Base-by-base conservation (phyloP, 2,329 filamentous ascomycete genomes). In the Colletotrichum tanaceti region DNA sequence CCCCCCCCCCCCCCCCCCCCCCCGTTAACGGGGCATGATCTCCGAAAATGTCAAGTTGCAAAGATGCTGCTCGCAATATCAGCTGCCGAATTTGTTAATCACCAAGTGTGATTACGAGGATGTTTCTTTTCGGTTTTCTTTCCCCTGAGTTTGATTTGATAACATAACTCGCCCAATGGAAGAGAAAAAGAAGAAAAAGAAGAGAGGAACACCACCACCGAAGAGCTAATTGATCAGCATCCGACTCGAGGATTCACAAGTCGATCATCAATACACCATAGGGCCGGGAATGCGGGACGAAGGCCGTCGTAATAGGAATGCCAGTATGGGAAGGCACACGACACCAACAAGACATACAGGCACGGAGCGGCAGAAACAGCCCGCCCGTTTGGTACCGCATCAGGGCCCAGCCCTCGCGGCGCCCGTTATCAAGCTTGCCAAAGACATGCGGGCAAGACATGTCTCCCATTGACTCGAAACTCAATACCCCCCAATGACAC, bases 361-460 rank as follows among this genome's bases (percentile, higher is more conserved):
- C 32, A 22, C 11, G 53, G n/a, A 18, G 28, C 20, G 38, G 38
- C 52, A 24, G 28, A 55, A 22, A 24, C 53, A 55, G 52, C 52
- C 22, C 13, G 13, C 35, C 4, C 16, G 11, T 24, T n/a, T 52
- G 28, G 49, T 10, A 52, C 16, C 5, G 24, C n/a, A 20, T 4
- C 18, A 52, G 35, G 49, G n/a, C 2, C 11, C 10, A 13, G 18
- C 50, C 38, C 11, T 22, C 11, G n/a, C 20, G 11, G n/a, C 28
- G 32, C 50, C n/a, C 50, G 32, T 20, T 7, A 13, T 20, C 49
- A 28, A 35, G 16, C 28, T 52, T n/a, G 28, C 5, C 52, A 20
- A 32, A 24, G 53, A 41, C 35, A 55, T 55, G 52, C 38, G 52
- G 38, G 35, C 52, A 55, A 55, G 52, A 55, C 53, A 41, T 41